phyloP scores from a whole-genome alignment of 495 filamentous ascomycete species.

The Lophiostoma macrostomum region DNA sequence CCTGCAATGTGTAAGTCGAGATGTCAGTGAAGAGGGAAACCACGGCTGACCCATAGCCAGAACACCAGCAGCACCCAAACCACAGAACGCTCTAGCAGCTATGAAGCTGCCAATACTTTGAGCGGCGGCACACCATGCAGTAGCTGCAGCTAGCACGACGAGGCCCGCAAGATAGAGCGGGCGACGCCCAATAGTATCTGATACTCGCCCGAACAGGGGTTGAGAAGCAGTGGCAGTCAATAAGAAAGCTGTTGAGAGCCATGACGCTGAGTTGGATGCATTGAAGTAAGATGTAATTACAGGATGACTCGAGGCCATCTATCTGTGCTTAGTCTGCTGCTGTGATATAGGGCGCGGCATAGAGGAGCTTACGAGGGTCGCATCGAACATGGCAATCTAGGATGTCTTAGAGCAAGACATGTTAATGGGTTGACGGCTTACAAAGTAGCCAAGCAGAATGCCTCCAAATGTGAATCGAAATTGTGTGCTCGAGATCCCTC shows the following conservation, averaged over 20 bases:
- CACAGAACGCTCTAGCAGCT: slow-evolving; percentile 67
- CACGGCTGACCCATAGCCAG: slow-evolving; percentile 57
- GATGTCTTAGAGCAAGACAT: background rate
- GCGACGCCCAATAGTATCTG: slow-evolving; percentile 70
- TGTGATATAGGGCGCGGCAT: too few relatives aligned
- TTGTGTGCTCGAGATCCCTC: slow-evolving; percentile 27
- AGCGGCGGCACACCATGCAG: slow-evolving; percentile 70
- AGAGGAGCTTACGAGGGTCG: too few relatives aligned
- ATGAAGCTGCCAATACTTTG: slow-evolving; percentile 71
- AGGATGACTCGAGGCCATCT: slow-evolving; percentile 78
- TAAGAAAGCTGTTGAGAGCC: slow-evolving; percentile 76
- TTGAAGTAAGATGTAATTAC: slow-evolving; percentile 78
- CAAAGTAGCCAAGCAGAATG: slow-evolving; percentile 48
- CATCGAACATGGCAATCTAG: slow-evolving; percentile 62
- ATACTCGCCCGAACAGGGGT: slow-evolving; percentile 68
- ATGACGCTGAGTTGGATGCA: slow-evolving; percentile 71
- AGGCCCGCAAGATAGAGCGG: slow-evolving; percentile 64
- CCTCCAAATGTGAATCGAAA: slow-evolving; percentile 57
- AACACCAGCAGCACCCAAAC: slow-evolving; percentile 70
- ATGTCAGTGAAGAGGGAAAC: background rate
- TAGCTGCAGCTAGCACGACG: slow-evolving; percentile 61
- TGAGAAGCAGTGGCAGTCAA: slow-evolving; percentile 74
- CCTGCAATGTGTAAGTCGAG: slow-evolving; percentile 17
- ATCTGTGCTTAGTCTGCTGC: too few relatives aligned
- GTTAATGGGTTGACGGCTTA: slow-evolving; percentile 7